A percentile compares a stretch with the other conserved stretches of the same genome.
Evolutionary conservation across 2,329 filamentous ascomycete species (phyloP).

Genomic region (Ascochyta pisi): DNA sequence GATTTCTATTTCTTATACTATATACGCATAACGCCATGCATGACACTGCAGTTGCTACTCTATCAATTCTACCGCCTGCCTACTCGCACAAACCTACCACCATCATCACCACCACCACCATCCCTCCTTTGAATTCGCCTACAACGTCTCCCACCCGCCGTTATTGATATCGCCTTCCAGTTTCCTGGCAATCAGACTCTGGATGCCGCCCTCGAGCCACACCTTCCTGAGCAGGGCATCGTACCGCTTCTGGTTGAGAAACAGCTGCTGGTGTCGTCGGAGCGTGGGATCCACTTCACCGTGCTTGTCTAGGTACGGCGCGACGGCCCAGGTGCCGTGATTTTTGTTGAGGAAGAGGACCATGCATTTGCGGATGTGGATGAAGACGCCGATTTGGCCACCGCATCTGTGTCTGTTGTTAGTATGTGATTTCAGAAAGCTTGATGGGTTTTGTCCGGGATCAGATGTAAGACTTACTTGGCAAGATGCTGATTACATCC

Average conservation of each 20-base stretch:
- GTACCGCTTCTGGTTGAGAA: slow-evolving; percentile 91
- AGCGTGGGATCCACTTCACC: slow-evolving; percentile 95
- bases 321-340: slow-evolving; percentile 83
- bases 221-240: slow-evolving; percentile 84
- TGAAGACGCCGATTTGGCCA: slow-evolving; percentile 87
- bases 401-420: slow-evolving; percentile 70
- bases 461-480: slow-evolving; percentile 65
- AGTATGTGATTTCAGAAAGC: neutral
- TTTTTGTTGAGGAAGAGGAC: slow-evolving; percentile 84
- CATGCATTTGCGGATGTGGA: slow-evolving; percentile 96
- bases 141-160: slow-evolving; percentile 88
- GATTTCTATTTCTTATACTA: neutral
- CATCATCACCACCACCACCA: neutral
- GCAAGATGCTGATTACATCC: slow-evolving; percentile 87
- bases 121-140: neutral
- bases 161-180: slow-evolving; percentile 96
- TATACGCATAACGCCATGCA: neutral
- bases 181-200: slow-evolving; percentile 86
- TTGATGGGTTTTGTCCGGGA: neutral
- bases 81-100: neutral
- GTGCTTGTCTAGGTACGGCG: slow-evolving; percentile 94
- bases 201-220: slow-evolving; percentile 86
- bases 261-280: slow-evolving; percentile 82
- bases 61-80: too few relatives aligned
- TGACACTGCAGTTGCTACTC: neutral